Evolutionary conservation across 2,329 filamentous ascomycete genomes (phyloP), one percentile per base, ranked within the genome.

Genomic region (Alternaria novae-zelandiae): DNA sequence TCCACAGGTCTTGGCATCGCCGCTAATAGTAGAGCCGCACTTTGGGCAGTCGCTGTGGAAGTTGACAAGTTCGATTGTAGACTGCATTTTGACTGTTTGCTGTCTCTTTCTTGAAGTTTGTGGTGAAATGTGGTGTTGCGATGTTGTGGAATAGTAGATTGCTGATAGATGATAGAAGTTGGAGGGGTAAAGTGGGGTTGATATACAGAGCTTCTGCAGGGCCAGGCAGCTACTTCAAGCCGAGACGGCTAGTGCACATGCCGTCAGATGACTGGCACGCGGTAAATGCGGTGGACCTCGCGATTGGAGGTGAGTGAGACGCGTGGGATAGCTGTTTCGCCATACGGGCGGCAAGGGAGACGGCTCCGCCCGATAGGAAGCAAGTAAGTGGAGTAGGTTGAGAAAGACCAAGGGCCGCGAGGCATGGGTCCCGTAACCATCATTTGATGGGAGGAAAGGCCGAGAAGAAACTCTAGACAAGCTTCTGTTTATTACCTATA

Each of bases 1-100:
- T 28, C 70, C 59, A 64, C 79, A 81, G 11, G 72, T 78, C 74
- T 81, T 81, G 54, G 60, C 65, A 7, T 69, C 78, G 46, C 69
- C 74, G 43, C 57, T 65, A 61, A 77, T 78, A 41, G 54, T 60
- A 7, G 77, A 76, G 61, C 78, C 76, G 68, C 79, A 81, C 71
- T 81, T 81, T 64, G 79, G 79, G 75, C 79, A 81, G 66, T 54
- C 70, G 71, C 79, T 68, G 71, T 79, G 75, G 54, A 47, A 64
- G 68, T 80, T 68, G 68, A 79, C 71, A 57, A 76, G 73, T 28
- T 67, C 56, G 50, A 62, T 70, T 45, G 69, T 66, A 57, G 68
- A 66, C 57, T 78, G 70, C 75, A 78, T 79, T 5, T 69, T 71
- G 66, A 51, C 30, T 30, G 20, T 10, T 12, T 36, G 13, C 32